Percentiles rank a stretch among this genome's conserved stretches.
phyloP scores from a whole-genome alignment of 192 early-diverging fungal species.

The Linnemannia exigua region DNA sequence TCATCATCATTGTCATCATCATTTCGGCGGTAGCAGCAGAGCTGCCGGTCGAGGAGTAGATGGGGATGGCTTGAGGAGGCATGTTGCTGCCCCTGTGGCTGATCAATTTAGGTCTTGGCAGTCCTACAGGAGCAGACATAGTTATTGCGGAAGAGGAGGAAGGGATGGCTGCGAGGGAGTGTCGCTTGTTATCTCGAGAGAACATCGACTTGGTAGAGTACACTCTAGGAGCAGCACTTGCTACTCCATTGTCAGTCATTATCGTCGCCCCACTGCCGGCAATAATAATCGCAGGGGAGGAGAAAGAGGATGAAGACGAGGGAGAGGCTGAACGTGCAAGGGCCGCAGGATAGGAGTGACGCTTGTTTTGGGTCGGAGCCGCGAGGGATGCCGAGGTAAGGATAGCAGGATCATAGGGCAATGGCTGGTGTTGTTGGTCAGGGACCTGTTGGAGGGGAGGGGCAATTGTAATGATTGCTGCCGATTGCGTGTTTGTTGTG shows the following conservation, averaged over 20 bases:
- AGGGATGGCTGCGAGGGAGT: conserved; percentile 25
- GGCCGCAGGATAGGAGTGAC: conserved; percentile 22
- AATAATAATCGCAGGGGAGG: conserved; percentile 4
- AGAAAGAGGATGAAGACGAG: not conserved
- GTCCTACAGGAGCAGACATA: not conserved
- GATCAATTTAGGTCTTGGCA: conserved; percentile 17
- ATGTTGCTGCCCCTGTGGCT: conserved; percentile 15
- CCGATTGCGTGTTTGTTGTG: not conserved
- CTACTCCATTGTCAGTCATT: too few species aligned
- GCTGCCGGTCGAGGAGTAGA: not conserved
- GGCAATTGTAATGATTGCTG: not conserved
- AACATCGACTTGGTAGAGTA: not conserved
- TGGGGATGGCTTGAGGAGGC: conserved; percentile 28
- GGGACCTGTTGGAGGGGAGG: not conserved
- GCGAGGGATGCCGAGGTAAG: conserved; percentile 13
- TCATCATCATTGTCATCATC: not conserved
- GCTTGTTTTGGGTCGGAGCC: conserved; percentile 3
- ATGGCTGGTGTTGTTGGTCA: not conserved
- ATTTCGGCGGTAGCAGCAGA: conserved; percentile 10
- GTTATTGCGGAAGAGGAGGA: conserved; percentile 30
- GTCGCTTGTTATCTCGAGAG: conserved; percentile 32
- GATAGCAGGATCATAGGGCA: not conserved
- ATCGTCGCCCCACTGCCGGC: not conserved
- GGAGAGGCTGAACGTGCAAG: conserved; percentile 7
- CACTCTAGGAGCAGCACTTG: not conserved